phyloP scores from a whole-genome alignment of 1,139 yeast species.

The Nakaseomyces delphensis region DNA sequence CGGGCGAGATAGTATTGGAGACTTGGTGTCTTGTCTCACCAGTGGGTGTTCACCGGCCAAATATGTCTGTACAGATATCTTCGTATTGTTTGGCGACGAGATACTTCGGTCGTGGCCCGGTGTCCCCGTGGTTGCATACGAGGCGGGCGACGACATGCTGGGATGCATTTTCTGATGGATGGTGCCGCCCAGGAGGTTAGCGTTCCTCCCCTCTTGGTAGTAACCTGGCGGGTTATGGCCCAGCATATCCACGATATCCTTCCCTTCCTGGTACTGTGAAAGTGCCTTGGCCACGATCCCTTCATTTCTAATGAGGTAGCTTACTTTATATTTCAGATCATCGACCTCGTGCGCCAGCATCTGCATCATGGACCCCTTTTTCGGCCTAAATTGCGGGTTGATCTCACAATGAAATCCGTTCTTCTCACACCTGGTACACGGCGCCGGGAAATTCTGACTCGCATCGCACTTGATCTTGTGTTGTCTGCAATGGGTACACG shows the following conservation, averaged over 20 bases:
- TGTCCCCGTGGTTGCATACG: background rate
- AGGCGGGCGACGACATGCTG: constrained; percentile 4
- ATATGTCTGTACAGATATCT: constrained; percentile 29
- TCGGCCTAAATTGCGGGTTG: constrained; percentile 86
- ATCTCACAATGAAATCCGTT: constrained; percentile 79
- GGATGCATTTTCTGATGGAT: no score
- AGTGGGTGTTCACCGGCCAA: constrained; percentile 33
- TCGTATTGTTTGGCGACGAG: constrained; percentile 9
- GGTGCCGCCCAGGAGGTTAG: no score
- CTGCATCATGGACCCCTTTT: constrained; percentile 85
- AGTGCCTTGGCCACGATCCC: constrained; percentile 46
- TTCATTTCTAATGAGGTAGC: constrained; percentile 63
- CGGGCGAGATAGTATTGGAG: constrained; percentile 16
- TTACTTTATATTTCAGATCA: constrained; percentile 69
- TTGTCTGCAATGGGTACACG: constrained; percentile 91
- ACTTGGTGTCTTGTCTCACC: constrained; percentile 25
- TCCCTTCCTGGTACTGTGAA: constrained; percentile 9
- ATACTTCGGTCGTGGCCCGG: background rate
- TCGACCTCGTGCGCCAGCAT: constrained; percentile 76
- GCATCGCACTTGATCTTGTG: constrained; percentile 94
- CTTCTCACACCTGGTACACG: constrained; percentile 75
- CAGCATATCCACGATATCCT: constrained; percentile 8
- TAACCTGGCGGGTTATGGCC: constrained; percentile 4
- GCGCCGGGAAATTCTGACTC: constrained; percentile 68
- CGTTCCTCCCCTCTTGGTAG: background rate